Conservation (phyloP, 148 eudicot genomes). For the Linanthus parryae region DNA sequence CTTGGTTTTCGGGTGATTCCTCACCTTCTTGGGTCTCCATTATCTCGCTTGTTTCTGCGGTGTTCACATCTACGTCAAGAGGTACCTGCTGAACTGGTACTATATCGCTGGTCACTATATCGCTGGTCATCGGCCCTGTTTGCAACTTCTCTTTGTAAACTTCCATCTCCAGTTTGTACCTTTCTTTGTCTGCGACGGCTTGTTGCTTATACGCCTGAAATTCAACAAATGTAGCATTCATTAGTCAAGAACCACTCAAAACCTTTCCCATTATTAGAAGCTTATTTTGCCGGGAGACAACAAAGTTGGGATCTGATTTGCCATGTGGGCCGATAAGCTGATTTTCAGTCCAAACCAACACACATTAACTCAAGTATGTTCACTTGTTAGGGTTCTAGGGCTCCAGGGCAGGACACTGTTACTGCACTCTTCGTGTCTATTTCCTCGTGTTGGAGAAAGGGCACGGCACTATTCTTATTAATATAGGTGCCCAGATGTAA, state of each 20-base stretch:
- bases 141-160: slow-evolving; percentile 45
- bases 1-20: slow-evolving; percentile 22
- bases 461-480: too few species aligned
- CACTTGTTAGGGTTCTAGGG: too few species aligned
- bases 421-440: too few species aligned
- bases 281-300: too few species aligned
- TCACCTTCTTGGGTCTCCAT: slow-evolving; percentile 20
- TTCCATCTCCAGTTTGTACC: slow-evolving; percentile 81
- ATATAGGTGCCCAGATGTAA: too few species aligned
- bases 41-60: slow-evolving; percentile 28
- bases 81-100: slow-evolving; percentile 55
- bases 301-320: too few species aligned
- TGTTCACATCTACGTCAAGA: slow-evolving; percentile 18
- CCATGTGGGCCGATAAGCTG: not conserved
- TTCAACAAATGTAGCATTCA: not conserved
- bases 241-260: not conserved
- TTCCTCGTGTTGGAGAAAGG: too few species aligned
- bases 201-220: slow-evolving; percentile 77
- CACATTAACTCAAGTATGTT: not conserved
- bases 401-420: too few species aligned
- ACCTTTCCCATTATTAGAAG: too few species aligned
- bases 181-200: slow-evolving; percentile 76
- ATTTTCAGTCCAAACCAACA: not conserved
- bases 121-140: slow-evolving; percentile 36
- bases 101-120: slow-evolving; percentile 35